Evolutionary conservation across 305 asterid species (phyloP), one percentile per base, ranked within the genome.

Genomic region (Solanum hybrid): DNA sequence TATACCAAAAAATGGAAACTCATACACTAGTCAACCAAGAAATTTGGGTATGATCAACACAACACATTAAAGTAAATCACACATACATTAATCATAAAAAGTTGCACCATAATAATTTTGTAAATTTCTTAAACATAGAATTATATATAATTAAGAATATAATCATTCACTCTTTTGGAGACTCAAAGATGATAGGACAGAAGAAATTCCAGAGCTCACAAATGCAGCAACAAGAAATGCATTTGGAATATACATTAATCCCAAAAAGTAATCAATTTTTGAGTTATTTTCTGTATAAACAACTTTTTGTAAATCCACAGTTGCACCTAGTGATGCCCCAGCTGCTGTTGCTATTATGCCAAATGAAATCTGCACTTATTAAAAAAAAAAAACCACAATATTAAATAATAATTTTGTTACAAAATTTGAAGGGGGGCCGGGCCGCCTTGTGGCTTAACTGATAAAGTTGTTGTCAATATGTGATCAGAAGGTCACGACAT

Each of bases 191-290:
- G 95, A 93, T 57, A 88, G 68, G 37, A 90, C 26, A 17, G 94
- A 93, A 24, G 95, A 93, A 36, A 91, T 65, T 32, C 41, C 90
- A 65, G 85, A 89, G 37, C 81, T 87, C 2, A 92, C 10, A 81
- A 90, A 87, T 24, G 90, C 95, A 10, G 91, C 86, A 3, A 93
- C 90, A 57, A 91, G 89, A 39, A 92, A 93, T 9, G 89, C 57
- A 20, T 92, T 83, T 51, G 95, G 83, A 10, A 92, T 41, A n/a
- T 91, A 91, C 31, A 9, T 27, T 51, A 91, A 51, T 7, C 87
- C 78, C 0, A 91, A 77, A 76, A 91, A 93, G 36, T 87, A 89
- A 65, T 91, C 86, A 10, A 91, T 3, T 41, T 85, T 89, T 10
- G 81, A 51, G 6, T 79, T 37, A 24, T 26, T 37, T 32, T 77